Percentiles rank a stretch among this genome's conserved stretches.
These are phyloP conservation scores for Fraxinus xanthoxyloides DNA, from an alignment of 305 asterid species.

Conservation along the genomic window DNA sequence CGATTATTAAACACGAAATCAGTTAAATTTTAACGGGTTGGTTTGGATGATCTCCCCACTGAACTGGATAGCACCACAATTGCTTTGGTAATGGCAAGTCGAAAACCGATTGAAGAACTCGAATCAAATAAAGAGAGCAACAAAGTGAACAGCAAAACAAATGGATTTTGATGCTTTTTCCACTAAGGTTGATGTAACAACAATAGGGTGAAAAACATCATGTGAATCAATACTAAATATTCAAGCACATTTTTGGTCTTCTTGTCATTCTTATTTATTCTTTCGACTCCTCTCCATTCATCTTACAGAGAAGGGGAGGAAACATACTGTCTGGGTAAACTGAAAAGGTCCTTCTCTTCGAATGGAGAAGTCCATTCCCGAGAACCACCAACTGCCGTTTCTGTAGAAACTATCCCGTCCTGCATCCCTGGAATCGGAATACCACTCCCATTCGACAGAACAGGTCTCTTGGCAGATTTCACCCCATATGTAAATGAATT, in stretches of 20 bases:
- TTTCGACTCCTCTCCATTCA: conserved; percentile 19
- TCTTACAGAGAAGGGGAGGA: conserved; percentile 68
- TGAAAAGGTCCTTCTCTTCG: conserved; percentile 81
- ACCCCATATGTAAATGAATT: conserved; percentile 12
- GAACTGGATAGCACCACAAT: background rate
- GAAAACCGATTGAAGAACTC: background rate
- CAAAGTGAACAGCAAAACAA: conserved; percentile 8
- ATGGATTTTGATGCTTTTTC: conserved; percentile 32
- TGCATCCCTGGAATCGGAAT: conserved; percentile 37
- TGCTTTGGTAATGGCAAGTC: background rate
- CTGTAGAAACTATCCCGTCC: conserved; percentile 41
- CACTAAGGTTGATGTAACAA: conserved; percentile 32
- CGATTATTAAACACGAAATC: background rate
- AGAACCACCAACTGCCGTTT: conserved; percentile 42
- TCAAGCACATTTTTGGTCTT: conserved; percentile 36
- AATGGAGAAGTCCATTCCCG: conserved; percentile 75
- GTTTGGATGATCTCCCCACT: background rate
- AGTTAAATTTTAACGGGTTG: background rate
- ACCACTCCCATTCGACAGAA: conserved; percentile 39
- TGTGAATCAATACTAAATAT: conserved; percentile 26
- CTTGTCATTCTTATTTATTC: conserved; percentile 24
- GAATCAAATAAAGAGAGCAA: background rate
- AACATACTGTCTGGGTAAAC: conserved; percentile 87
- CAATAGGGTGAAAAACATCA: conserved; percentile 33
- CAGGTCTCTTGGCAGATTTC: conserved; percentile 47